phyloP scores from a whole-genome alignment of 1,139 yeast genomes.

The Sugiyamaella xylanicola region DNA sequence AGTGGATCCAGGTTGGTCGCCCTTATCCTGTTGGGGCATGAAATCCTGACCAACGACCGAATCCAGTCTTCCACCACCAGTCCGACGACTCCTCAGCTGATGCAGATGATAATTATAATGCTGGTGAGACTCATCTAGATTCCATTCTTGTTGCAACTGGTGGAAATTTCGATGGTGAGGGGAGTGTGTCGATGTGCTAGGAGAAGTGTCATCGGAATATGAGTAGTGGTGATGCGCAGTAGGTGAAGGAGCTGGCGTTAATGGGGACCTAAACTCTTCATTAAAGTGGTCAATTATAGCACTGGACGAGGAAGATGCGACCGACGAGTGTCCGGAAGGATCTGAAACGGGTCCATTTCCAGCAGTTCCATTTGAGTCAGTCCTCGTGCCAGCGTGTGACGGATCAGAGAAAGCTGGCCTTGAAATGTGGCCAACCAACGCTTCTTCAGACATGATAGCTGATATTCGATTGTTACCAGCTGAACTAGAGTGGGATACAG shows the following conservation, averaged over 20 bases:
- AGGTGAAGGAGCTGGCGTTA: constrained; percentile 40
- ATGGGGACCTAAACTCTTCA: constrained; percentile 25
- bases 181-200: neutral
- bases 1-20: constrained; percentile 2
- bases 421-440: neutral
- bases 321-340: neutral
- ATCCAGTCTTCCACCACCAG: constrained; percentile 12
- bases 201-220: neutral
- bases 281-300: constrained; percentile 8
- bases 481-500: too few relatives aligned
- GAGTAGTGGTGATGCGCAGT: constrained; percentile 26
- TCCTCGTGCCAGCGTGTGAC: neutral
- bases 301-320: neutral
- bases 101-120: constrained; percentile 15
- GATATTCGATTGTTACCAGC: too few relatives aligned
- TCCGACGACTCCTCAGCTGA: constrained; percentile 17
- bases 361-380: neutral
- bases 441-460: neutral
- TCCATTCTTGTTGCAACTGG: constrained; percentile 18
- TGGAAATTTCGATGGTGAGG: constrained; percentile 9
- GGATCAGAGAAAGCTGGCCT: neutral
- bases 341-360: neutral
- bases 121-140: constrained; percentile 13
- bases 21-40: neutral
- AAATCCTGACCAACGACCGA: constrained; percentile 14